Conservation (phyloP, 2,329 filamentous ascomycete species). For the Dactylonectria macrodidyma region DNA sequence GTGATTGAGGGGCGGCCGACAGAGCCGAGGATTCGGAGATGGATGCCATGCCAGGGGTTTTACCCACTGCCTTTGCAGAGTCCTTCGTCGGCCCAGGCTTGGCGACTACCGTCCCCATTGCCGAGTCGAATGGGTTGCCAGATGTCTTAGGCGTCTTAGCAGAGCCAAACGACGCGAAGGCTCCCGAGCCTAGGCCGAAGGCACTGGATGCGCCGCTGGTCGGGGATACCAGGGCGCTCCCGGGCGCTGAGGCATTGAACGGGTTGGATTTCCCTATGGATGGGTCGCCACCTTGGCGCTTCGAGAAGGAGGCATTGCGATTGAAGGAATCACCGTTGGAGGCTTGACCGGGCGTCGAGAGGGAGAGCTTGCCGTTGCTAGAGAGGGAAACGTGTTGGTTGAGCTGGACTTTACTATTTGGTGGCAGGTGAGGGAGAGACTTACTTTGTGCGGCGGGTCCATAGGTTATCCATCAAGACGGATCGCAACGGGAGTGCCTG, state of each 20-base stretch:
- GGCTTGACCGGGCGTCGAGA: slow-evolving; percentile 79
- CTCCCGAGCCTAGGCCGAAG: slow-evolving; percentile 94
- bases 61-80: slow-evolving; percentile 47
- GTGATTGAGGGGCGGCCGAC: slow-evolving; percentile 57
- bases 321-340: slow-evolving; percentile 67
- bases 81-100: slow-evolving; percentile 54
- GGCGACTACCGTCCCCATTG: slow-evolving; percentile 64
- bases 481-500: slow-evolving; percentile 44
- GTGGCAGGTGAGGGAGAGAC: slow-evolving; percentile 48
- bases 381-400: slow-evolving; percentile 33
- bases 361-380: slow-evolving; percentile 91
- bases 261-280: slow-evolving; percentile 85
- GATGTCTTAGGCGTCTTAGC: slow-evolving; percentile 90
- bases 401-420: slow-evolving; percentile 15
- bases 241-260: slow-evolving; percentile 79
- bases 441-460: slow-evolving; percentile 89
- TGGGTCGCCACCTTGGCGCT: slow-evolving; percentile 80
- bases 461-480: slow-evolving; percentile 75
- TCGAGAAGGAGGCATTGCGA: slow-evolving; percentile 76
- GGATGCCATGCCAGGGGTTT: slow-evolving; percentile 58
- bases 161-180: slow-evolving; percentile 90
- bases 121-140: slow-evolving; percentile 84
- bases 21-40: slow-evolving; percentile 60
- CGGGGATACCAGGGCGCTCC: slow-evolving; percentile 63
- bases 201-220: slow-evolving; percentile 82